Conservation (phyloP, 352 stramenopile species). For the Globisporangium echinulatum region DNA sequence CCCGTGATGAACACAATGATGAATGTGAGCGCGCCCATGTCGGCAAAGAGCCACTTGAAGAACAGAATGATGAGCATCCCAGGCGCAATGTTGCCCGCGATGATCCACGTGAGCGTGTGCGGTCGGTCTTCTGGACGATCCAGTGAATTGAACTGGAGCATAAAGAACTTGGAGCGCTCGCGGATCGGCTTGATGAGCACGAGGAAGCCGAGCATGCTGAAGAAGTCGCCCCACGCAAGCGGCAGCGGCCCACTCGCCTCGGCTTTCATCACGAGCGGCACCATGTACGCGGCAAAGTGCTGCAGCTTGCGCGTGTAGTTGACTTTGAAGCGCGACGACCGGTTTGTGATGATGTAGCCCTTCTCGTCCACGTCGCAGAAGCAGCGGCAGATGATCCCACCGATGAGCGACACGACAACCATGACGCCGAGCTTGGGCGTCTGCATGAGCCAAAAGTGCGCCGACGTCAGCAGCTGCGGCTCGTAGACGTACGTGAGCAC, state of each 20-base stretch:
- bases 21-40: slow-evolving; percentile 49
- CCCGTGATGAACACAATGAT: slow-evolving; percentile 80
- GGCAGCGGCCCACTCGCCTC: slow-evolving; percentile 48
- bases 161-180: slow-evolving; percentile 77
- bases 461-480: slow-evolving; percentile 29
- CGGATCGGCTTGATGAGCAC: slow-evolving; percentile 81
- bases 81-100: slow-evolving; percentile 56
- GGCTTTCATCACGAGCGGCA: slow-evolving; percentile 69
- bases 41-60: slow-evolving; percentile 79
- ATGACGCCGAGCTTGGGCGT: slow-evolving; percentile 45
- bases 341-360: slow-evolving; percentile 84
- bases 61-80: slow-evolving; percentile 75
- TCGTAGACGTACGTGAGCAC: slow-evolving; percentile 43
- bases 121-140: slow-evolving; percentile 78
- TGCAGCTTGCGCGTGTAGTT: slow-evolving; percentile 87
- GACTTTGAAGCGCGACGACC: slow-evolving; percentile 80
- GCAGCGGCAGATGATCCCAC: slow-evolving; percentile 65
- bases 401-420: slow-evolving; percentile 49
- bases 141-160: slow-evolving; percentile 87
- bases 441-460: slow-evolving; percentile 43
- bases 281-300: slow-evolving; percentile 78
- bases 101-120: slow-evolving; percentile 84
- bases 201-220: slow-evolving; percentile 73
- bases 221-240: slow-evolving; percentile 80
- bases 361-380: slow-evolving; percentile 76